Evolutionary conservation across 2,329 filamentous ascomycete species (phyloP).

Genomic region (Microsporum ferrugineum): DNA sequence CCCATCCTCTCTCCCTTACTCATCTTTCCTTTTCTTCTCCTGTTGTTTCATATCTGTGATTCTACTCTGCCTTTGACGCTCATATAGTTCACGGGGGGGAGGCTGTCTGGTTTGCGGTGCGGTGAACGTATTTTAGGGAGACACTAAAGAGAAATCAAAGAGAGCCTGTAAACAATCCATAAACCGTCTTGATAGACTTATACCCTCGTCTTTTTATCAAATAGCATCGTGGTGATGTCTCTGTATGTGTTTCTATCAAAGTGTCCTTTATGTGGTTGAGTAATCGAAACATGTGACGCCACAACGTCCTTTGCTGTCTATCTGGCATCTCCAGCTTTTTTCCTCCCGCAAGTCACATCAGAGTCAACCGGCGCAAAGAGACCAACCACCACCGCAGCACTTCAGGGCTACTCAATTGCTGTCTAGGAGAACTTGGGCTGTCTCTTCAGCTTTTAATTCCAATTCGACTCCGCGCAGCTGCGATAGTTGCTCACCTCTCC

Average conservation of each 20-base stretch:
- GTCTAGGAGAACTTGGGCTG: not conserved
- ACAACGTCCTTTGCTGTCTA: not conserved
- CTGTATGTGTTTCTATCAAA: not conserved
- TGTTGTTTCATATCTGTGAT: not conserved
- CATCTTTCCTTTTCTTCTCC: not conserved
- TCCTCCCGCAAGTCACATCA: not conserved
- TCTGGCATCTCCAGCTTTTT: not conserved
- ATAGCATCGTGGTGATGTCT: not conserved
- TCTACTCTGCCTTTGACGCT: not conserved
- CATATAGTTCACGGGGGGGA: not conserved
- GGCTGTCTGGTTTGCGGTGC: not conserved
- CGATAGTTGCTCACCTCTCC: not conserved
- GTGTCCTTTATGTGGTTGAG: not conserved
- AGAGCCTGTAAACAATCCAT: not conserved
- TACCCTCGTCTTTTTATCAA: not conserved
- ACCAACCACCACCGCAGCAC: not conserved
- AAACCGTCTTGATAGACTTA: not conserved
- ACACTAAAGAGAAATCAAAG: not conserved
- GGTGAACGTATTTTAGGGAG: not conserved
- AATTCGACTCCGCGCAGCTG: not conserved
- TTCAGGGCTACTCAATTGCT: not conserved
- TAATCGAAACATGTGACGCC: constrained; percentile 1
- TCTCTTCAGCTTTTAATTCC: not conserved
- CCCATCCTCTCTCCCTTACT: not conserved
- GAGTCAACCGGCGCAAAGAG: not conserved